A percentile compares a stretch with the other conserved stretches of the same genome.
phyloP scores from a whole-genome alignment of 805 yeast species.

The Saturnispora besseyi region DNA sequence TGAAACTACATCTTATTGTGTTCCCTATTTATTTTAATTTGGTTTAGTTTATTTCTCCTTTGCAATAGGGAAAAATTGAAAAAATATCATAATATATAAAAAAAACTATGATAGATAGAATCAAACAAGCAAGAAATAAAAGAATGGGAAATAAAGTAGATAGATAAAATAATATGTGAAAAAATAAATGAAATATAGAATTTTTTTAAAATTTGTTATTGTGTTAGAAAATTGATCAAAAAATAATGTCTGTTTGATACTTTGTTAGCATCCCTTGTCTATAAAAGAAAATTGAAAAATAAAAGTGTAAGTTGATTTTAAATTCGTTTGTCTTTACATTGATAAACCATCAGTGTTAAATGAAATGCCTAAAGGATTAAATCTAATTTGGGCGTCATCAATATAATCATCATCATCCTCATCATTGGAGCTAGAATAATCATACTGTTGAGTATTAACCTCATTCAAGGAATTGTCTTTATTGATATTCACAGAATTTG shows the following conservation, averaged over 20 bases:
- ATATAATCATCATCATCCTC: slow-evolving; percentile 13
- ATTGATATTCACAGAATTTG: not conserved
- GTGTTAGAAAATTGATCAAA: not conserved
- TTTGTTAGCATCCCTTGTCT: not conserved
- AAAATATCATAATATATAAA: too few relatives aligned
- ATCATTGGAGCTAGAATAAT: slow-evolving; percentile 16
- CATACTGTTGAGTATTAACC: slow-evolving; percentile 16
- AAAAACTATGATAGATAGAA: too few relatives aligned
- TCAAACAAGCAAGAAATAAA: not conserved
- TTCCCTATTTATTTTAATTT: too few relatives aligned
- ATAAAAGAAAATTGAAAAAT: not conserved
- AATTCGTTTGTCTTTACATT: not conserved
- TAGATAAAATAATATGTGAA: too few relatives aligned
- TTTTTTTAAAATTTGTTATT: not conserved
- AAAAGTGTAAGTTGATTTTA: not conserved
- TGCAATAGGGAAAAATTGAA: too few relatives aligned
- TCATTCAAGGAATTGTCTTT: not conserved
- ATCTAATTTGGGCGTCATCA: slow-evolving; percentile 12
- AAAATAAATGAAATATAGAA: not conserved
- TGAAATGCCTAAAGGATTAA: slow-evolving; percentile 15
- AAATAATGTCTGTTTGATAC: not conserved
- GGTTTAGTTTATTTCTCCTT: too few relatives aligned
- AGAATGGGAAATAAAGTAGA: not conserved
- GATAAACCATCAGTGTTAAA: not conserved
- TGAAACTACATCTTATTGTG: too few relatives aligned